A percentile compares a stretch with the other conserved stretches of the same genome.
Evolutionary conservation across 306 rosid genomes (phyloP).

Genomic region (Vigna hirtella): DNA sequence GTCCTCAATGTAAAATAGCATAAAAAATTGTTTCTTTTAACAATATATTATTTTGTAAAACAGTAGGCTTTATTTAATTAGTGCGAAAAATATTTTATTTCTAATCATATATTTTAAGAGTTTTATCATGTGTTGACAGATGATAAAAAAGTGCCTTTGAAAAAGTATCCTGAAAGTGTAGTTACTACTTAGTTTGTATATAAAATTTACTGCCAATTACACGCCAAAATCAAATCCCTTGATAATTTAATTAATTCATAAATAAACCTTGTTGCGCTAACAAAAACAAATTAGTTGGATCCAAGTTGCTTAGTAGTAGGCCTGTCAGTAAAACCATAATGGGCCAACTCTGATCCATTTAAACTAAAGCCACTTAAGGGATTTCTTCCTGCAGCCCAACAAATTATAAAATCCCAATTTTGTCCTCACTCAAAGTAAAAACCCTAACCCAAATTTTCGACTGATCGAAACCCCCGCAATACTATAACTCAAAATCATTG

Average conservation of each 20-base stretch:
- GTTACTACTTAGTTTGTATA: too few species aligned
- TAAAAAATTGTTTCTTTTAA: neutral
- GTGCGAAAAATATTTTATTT: neutral
- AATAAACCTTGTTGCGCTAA: neutral
- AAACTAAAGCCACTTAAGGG: neutral
- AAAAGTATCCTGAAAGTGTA: too few species aligned
- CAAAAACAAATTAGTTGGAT: neutral
- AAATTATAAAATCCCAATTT: too few species aligned
- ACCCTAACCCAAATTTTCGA: too few species aligned
- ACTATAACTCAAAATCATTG: too few species aligned
- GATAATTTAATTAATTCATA: neutral
- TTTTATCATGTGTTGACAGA: neutral
- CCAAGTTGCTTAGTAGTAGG: neutral
- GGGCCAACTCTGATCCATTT: slow-evolving; percentile 9
- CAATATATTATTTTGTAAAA: neutral
- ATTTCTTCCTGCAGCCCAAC: too few species aligned
- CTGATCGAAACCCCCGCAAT: too few species aligned
- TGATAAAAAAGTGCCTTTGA: too few species aligned
- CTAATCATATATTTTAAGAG: neutral
- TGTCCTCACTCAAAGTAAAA: too few species aligned
- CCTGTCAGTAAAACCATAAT: neutral
- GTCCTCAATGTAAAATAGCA: neutral
- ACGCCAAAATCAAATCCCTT: too few species aligned
- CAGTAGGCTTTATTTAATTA: neutral
- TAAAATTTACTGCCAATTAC: too few species aligned